Percentiles rank a stretch among this genome's conserved stretches.
phyloP scores from a whole-genome alignment of 495 filamentous ascomycete genomes.

The Neurospora sp. region DNA sequence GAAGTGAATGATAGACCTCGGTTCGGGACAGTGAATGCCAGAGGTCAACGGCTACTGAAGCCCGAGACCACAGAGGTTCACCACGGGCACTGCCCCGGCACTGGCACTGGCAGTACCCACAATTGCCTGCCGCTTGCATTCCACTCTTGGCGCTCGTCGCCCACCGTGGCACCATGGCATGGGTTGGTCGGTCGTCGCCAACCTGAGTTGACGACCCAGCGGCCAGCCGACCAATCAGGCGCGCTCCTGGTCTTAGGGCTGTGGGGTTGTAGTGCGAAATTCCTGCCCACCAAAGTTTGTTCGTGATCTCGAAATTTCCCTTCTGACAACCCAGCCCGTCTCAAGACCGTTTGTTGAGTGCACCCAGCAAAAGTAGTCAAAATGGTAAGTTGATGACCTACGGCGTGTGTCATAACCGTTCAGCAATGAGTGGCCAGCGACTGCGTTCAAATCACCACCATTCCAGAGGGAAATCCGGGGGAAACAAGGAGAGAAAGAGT shows the following conservation, averaged over 20 bases:
- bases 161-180: neutral
- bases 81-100: neutral
- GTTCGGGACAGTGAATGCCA: neutral
- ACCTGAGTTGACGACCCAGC: slow-evolving; percentile 6
- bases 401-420: neutral
- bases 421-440: neutral
- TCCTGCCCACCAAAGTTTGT: slow-evolving; percentile 25
- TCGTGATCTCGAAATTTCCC: slow-evolving; percentile 16
- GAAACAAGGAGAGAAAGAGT: slow-evolving; percentile 42
- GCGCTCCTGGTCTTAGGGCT: slow-evolving; percentile 18
- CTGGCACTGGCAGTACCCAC: neutral
- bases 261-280: slow-evolving; percentile 25
- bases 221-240: neutral
- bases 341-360: slow-evolving; percentile 16
- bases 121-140: neutral
- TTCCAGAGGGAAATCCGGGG: neutral
- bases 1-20: neutral
- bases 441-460: slow-evolving; percentile 2
- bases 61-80: neutral
- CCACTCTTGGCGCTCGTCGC: neutral
- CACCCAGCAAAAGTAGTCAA: slow-evolving; percentile 40
- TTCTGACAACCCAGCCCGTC: slow-evolving; percentile 22
- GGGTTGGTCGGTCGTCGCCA: slow-evolving; percentile 10
- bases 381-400: slow-evolving; percentile 43
- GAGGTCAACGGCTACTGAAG: neutral